phyloP scores from a whole-genome alignment of 75 land plant species.

The Selaginella moellendorffii region DNA sequence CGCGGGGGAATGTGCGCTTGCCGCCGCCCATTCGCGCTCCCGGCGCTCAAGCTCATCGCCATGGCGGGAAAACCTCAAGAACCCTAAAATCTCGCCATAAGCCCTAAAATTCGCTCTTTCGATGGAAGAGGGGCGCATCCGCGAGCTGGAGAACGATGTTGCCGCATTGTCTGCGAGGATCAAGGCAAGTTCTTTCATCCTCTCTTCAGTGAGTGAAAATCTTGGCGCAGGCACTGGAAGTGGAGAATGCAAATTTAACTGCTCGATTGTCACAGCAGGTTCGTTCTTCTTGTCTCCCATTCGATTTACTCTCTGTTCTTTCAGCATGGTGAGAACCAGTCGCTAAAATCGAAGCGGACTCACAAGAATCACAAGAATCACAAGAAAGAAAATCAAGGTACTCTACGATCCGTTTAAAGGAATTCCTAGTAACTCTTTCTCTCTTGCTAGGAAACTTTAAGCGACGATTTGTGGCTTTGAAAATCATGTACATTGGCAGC shows the following conservation, averaged over 20 bases:
- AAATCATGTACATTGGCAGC: constrained; percentile 57
- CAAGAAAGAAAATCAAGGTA: constrained; percentile 13
- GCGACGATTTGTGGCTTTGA: constrained; percentile 48
- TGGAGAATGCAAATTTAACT: constrained; percentile 24
- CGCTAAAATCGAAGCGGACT: constrained; percentile 7
- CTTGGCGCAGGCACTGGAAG: constrained; percentile 27
- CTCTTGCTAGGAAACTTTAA: background rate
- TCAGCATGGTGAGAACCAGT: background rate
- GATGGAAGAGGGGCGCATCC: background rate
- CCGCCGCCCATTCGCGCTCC: background rate
- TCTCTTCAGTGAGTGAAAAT: background rate
- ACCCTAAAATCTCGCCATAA: too few relatives aligned
- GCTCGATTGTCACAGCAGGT: constrained; percentile 23
- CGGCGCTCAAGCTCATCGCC: background rate
- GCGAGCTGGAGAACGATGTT: background rate
- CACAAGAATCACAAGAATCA: too few relatives aligned
- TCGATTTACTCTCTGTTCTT: background rate
- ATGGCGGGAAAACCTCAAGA: background rate
- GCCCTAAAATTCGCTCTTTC: background rate
- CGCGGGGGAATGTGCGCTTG: constrained; percentile 5
- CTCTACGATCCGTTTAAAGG: background rate
- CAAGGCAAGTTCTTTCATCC: too few relatives aligned
- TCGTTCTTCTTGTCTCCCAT: background rate
- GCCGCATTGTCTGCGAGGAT: background rate
- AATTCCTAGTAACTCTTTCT: too few relatives aligned